phyloP scores from a whole-genome alignment of 2,329 filamentous ascomycete genomes.

The Anthostomella pinea region DNA sequence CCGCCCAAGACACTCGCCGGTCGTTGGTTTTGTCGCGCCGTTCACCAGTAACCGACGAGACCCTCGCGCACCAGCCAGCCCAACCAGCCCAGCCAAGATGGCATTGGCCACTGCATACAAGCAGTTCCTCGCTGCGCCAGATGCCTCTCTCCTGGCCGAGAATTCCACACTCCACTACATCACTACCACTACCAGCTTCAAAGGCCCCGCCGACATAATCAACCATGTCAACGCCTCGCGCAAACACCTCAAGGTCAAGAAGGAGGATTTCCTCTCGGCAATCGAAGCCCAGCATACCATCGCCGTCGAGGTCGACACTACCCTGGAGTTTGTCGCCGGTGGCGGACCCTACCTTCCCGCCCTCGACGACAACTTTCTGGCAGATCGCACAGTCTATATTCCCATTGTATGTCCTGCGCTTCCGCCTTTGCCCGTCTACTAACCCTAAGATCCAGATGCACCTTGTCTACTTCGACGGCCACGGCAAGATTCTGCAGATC shows the following conservation, averaged over 20 bases:
- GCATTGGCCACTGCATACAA: slow-evolving; percentile 59
- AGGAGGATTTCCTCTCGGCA: slow-evolving; percentile 69
- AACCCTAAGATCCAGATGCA: slow-evolving; percentile 62
- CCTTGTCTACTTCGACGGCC: slow-evolving; percentile 76
- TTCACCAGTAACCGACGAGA: neutral
- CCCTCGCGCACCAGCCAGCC: neutral
- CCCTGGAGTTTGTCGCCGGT: slow-evolving; percentile 74
- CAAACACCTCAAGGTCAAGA: slow-evolving; percentile 78
- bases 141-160: slow-evolving; percentile 58
- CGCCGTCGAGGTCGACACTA: slow-evolving; percentile 76
- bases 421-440: neutral
- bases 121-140: slow-evolving; percentile 68
- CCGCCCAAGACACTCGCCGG: no score
- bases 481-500: slow-evolving; percentile 80
- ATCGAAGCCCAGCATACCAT: slow-evolving; percentile 70
- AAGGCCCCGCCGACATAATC: slow-evolving; percentile 70
- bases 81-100: slow-evolving; percentile 35
- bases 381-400: slow-evolving; percentile 75
- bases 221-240: slow-evolving; percentile 73
- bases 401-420: slow-evolving; percentile 63
- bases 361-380: slow-evolving; percentile 90
- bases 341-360: slow-evolving; percentile 85
- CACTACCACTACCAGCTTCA: slow-evolving; percentile 75
- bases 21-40: no score
- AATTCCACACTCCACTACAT: slow-evolving; percentile 81